Base-by-base conservation (phyloP, 768 basidiomycete genomes). In the Mycena floridula region DNA sequence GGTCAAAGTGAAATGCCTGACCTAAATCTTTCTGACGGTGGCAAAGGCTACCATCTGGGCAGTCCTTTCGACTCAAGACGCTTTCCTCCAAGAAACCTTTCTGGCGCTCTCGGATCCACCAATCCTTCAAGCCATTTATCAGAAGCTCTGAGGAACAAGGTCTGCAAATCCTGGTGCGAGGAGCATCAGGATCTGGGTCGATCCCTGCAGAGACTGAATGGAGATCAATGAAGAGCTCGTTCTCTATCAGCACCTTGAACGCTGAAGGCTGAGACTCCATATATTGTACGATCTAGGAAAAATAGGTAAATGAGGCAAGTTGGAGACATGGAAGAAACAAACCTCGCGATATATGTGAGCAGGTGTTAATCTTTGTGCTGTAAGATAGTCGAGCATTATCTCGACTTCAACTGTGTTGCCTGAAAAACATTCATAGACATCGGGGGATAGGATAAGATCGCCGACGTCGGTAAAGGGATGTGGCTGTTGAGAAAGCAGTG, bases 361-460 rank as follows among this genome's bases (percentile, higher is more conserved):
- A 9, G 89, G 85, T 7, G 74, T 76, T 25, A 88, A 60, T 45
- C 73, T 60, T 47, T 82, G 76, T 13, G 70, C 69, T 12, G 76
- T 74, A 36, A 91, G 62, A 60, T 90, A 89, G 58, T 92, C 89
- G 35, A 92, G 65, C 77, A 92, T 77, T 46, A 87, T 77, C 25
- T 91, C 89, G 23, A 88, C 87, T 59, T 92, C 89, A 20, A 87
- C 74, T 0, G 72, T 76, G 55, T 92, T 91, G 50, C 73, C 73
- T 50, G 82, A 76, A 58, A 92, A 92, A 52, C 77, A 83, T 24
- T 89, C 89, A 49, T 90, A 92, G n/a, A 80, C 67, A 46, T 85
- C 82, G 1, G 78, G 60, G 22, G 82, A 85, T 59, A 85, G 79
- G 30, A 92, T 82, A 40, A 92, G 69, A 59, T 92, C 89, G n/a